Percentiles rank a stretch among this genome's conserved stretches.
Conservation (phyloP, 2,329 filamentous ascomycete genomes). For the Colletotrichum kahawae region DNA sequence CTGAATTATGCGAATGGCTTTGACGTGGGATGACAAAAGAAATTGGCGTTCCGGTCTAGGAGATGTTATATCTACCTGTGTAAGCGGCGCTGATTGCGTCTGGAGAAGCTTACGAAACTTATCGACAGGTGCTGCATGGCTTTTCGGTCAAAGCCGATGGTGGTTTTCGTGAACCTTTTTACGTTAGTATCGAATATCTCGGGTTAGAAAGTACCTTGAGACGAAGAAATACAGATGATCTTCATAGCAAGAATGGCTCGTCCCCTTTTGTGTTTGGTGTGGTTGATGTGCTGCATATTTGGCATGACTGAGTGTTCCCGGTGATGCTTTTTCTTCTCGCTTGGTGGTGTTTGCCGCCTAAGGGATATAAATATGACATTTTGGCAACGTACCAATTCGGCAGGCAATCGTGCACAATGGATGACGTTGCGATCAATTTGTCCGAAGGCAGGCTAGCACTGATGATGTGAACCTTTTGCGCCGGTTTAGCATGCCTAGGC, state of each 20-base stretch:
- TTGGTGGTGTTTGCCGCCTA: too few relatives aligned
- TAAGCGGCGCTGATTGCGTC: not conserved
- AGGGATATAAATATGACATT: too few relatives aligned
- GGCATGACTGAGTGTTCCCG: too few relatives aligned
- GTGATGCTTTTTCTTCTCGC: too few relatives aligned
- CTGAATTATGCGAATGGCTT: not conserved
- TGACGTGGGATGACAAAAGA: not conserved
- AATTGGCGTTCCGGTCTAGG: not conserved
- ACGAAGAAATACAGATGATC: not conserved
- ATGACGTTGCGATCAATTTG: too few relatives aligned
- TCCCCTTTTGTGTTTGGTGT: not conserved
- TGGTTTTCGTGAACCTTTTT: not conserved
- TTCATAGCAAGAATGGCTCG: not conserved
- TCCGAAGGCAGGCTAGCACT: too few relatives aligned
- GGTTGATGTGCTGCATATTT: too few relatives aligned
- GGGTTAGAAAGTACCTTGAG: not conserved
- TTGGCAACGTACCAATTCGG: too few relatives aligned
- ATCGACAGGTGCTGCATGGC: not conserved
- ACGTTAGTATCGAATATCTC: not conserved
- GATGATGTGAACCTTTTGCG: too few relatives aligned
- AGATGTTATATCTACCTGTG: not conserved
- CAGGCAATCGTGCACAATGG: too few relatives aligned
- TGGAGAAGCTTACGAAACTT: not conserved
- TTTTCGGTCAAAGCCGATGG: not conserved
- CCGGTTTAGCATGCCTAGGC: not conserved